A percentile compares a stretch with the other conserved stretches of the same genome.
Evolutionary conservation across 164 flowering plant genomes (phyloP).

Genomic region (Houttuynia cordata): DNA sequence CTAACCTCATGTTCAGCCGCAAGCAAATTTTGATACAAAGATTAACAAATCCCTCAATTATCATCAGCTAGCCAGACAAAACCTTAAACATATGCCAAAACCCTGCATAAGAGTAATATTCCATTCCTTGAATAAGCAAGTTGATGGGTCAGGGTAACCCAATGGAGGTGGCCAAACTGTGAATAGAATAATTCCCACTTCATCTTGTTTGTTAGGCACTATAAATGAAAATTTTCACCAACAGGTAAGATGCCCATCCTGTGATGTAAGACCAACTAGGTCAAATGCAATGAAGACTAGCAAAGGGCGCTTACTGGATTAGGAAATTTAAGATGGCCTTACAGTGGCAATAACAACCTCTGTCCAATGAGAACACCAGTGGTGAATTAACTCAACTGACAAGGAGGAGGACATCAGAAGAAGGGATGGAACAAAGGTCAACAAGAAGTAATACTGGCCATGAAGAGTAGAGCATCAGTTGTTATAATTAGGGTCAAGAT

Average conservation of each 20-base stretch:
- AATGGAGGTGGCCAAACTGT: background rate
- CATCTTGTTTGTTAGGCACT: background rate
- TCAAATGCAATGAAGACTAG: background rate
- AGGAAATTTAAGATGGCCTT: background rate
- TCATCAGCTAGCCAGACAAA: background rate
- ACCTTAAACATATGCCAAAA: slow-evolving; percentile 5
- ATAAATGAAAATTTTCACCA: background rate
- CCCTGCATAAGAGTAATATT: background rate
- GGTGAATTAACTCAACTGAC: background rate
- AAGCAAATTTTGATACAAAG: background rate
- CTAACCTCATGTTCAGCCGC: background rate
- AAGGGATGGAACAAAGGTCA: background rate
- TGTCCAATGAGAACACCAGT: background rate
- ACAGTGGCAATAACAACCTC: background rate
- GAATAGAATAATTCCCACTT: background rate
- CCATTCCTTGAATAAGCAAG: slow-evolving; percentile 1
- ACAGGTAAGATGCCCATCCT: background rate
- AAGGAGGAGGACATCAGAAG: too few relatives aligned
- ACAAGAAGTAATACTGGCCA: background rate
- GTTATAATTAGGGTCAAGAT: background rate
- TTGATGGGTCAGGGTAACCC: background rate
- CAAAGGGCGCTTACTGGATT: background rate
- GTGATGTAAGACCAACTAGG: background rate
- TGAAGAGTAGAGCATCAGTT: background rate
- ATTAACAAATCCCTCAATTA: background rate